These are phyloP conservation scores for Boeremia lycopersici DNA, from an alignment of 2,329 filamentous ascomycete genomes.

Conservation along the genomic window DNA sequence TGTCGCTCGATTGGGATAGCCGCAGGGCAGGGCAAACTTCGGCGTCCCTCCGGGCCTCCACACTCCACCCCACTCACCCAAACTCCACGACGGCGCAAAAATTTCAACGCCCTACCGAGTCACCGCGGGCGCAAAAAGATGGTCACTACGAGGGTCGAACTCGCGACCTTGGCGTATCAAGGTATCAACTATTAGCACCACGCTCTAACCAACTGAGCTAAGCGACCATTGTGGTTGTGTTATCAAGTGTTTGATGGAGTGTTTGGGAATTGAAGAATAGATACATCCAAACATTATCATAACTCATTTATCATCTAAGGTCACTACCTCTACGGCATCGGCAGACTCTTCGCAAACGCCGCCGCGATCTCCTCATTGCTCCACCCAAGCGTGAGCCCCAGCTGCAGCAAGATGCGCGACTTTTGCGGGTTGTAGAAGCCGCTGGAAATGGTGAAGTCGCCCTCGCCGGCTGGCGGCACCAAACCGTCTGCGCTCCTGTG, in stretches of 20 bases:
- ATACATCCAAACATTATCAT: not conserved
- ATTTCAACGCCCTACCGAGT: not conserved
- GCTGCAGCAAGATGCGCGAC: conserved; percentile 58
- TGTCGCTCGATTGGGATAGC: conserved; percentile 1
- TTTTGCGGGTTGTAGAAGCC: conserved; percentile 64
- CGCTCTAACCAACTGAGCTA: conserved; percentile 25
- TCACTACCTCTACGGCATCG: conserved; percentile 6
- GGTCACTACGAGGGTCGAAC: conserved; percentile 24
- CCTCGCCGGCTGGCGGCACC: conserved; percentile 46
- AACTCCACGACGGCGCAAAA: not conserved
- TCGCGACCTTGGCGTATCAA: conserved; percentile 22
- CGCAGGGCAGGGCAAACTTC: not conserved
- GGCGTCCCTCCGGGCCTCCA: not conserved
- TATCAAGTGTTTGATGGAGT: not conserved
- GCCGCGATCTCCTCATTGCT: conserved; percentile 53
- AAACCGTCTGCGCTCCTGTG: conserved; percentile 60
- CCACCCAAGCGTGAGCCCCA: conserved; percentile 41
- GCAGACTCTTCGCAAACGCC: conserved; percentile 42
- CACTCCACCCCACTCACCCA: not conserved
- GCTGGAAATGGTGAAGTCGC: conserved; percentile 50
- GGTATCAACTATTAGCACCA: conserved; percentile 20
- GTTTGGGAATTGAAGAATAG: not conserved
- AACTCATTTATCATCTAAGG: not conserved
- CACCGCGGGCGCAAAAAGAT: conserved; percentile 4
- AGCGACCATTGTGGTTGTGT: conserved; percentile 10